Evolutionary conservation across 2,329 filamentous ascomycete species (phyloP), one percentile per base, ranked within the genome.

Genomic region (Truncatella angustata): DNA sequence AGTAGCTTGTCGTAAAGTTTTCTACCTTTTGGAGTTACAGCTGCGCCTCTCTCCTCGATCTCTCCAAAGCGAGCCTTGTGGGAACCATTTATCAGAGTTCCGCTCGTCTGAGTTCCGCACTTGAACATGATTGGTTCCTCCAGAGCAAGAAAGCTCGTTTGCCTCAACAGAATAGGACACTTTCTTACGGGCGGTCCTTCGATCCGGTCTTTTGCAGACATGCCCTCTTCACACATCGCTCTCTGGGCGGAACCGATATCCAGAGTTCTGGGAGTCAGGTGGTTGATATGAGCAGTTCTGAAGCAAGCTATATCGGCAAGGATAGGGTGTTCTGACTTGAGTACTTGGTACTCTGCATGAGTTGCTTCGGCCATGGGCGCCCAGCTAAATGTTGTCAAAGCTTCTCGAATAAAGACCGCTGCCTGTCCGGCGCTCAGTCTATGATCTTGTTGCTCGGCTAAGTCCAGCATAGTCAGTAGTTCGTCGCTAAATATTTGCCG

Each of bases 61-160:
- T 81, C 78, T 0, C 78, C 78, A 30, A 80, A 81, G 0, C 78
- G 67, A 1, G 78, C 77, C 4, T 67, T 75, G 48, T 81, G 78
- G 0, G 65, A 70, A 2, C 73, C 73, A 2, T 61, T 51, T 5
- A 68, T 60, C 0, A 66, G 50, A 5, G 10, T 1, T 14, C 11
- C 18, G 6, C 6, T 23, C 10, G 21, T 10, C 4, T 37, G 40
- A 21, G 35, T 24, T 14, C 20, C 23, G 3, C 20, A 44, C 5
- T 16, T 36, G 53, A 80, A 80, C 1, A 64, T 62, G 3, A 80
- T 71, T 0, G 62, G 63, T 57, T 81, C 78, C 48, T 79, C 72
- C 0, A 80, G 59, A 0, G 78, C 78, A 2, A 74, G 63, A 52
- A 82, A 81, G 52, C 79, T 82, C 0, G 79, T 81, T 54, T 81